A percentile compares a stretch with the other conserved stretches of the same genome.
These are phyloP conservation scores for Acanthamoeba healyi DNA, from an alignment of 208 protist species.

Conservation along the genomic window DNA sequence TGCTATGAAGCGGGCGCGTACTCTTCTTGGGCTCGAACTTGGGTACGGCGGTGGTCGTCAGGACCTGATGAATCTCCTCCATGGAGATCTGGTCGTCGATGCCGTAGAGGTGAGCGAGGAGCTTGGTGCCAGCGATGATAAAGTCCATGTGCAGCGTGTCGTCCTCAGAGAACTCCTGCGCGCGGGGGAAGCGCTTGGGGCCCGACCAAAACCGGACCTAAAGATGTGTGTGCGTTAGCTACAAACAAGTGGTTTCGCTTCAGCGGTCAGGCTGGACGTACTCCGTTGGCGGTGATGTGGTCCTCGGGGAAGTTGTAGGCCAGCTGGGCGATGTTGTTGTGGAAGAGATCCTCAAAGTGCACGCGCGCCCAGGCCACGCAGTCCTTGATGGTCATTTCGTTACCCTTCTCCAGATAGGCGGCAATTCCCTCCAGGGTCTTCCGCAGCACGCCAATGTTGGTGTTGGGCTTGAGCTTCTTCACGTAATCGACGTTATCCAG, in stretches of 20 bases:
- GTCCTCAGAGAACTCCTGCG: conserved; percentile 88
- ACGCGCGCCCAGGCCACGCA: conserved; percentile 96
- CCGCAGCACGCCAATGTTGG: neutral
- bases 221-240: no score
- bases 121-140: conserved; percentile 90
- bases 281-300: conserved; percentile 88
- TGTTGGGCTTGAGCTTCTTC: neutral
- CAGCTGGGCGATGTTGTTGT: conserved; percentile 97
- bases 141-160: conserved; percentile 89
- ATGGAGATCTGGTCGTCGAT: conserved; percentile 39
- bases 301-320: conserved; percentile 99
- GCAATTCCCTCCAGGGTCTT: conserved; percentile 67
- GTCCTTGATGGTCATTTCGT: conserved; percentile 93
- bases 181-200: conserved; percentile 92
- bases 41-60: conserved; percentile 24
- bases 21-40: conserved; percentile 27
- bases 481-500: neutral
- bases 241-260: no score
- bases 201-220: conserved; percentile 92
- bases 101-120: conserved; percentile 92
- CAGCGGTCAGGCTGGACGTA: neutral
- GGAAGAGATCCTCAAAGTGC: conserved; percentile 97
- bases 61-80: neutral
- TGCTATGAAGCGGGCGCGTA: neutral
- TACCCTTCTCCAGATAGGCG: conserved; percentile 80